Evolutionary conservation across 2,329 filamentous ascomycete genomes (phyloP), one percentile per base, ranked within the genome.

Genomic region (Myrmaecium sp.): DNA sequence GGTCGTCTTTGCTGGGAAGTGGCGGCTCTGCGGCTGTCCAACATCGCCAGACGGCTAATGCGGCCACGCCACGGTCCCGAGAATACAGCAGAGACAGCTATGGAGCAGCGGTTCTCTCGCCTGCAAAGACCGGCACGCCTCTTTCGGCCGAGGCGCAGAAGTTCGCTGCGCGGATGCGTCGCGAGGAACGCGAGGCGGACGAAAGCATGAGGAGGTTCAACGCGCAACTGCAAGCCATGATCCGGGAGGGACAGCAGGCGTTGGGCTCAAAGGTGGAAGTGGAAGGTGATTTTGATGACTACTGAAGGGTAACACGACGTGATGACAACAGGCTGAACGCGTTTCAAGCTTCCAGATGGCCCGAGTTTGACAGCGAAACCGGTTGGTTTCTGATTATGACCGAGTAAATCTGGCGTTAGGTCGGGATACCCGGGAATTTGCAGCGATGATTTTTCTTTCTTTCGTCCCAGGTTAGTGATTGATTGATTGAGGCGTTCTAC

Each of bases 241-340:
- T 98, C 29, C 65, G 74, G 2, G 76, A 95, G 51, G 89, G 84
- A 1, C 76, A 76, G 39, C 77, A 89, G 49, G 89, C 89, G 2
- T 54, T 98, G 11, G 84, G 58, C 5, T 57, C 51, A 12, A 60
- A 53, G 31, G 42, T 57, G 15, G 48, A 55, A 16, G 36, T 54
- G 10, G 52, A 58, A 21, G 44, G 38, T 7, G 40, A 36, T 13
- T 36, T 27, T 13, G 31, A 40, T 20, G 33, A 39, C 7, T 32
- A 30, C 21, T n/a, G n/a, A n/a, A n/a, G n/a, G 37, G 39, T 6
- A n/a, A n/a, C n/a, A n/a, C n/a, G n/a, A n/a, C n/a, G n/a, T n/a
- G n/a, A n/a, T n/a, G n/a, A n/a, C n/a, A n/a, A n/a, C n/a, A n/a
- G n/a, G n/a, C n/a, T n/a, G n/a, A n/a, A n/a, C n/a, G n/a, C n/a